Conservation (phyloP, 768 basidiomycete genomes). For the Strobilomyces confusus region DNA sequence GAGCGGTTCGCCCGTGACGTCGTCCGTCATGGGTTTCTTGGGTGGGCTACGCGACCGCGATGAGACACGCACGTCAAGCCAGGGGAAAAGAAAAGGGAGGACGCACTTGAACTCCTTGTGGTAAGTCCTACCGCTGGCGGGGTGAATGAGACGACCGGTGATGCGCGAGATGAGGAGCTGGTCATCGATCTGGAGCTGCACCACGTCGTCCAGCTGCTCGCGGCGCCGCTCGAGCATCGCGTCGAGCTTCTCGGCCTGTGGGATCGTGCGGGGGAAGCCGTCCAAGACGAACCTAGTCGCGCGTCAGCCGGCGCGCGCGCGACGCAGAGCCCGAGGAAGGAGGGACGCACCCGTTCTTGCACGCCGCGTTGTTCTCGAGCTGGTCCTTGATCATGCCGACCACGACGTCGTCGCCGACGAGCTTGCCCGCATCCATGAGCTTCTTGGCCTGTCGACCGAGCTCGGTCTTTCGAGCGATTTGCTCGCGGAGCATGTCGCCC, state of each 20-base stretch:
- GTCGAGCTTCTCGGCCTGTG: constrained; percentile 95
- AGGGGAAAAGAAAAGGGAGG: background rate
- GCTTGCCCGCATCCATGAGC: constrained; percentile 94
- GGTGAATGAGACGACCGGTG: constrained; percentile 93
- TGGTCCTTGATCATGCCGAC: constrained; percentile 97
- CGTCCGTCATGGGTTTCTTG: constrained; percentile 92
- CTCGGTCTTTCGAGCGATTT: constrained; percentile 81
- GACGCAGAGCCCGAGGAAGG: background rate
- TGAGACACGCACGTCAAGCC: constrained; percentile 9
- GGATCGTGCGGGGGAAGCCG: constrained; percentile 98
- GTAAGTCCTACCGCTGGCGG: constrained; percentile 84
- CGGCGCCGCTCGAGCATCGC: constrained; percentile 78
- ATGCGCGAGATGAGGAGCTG: constrained; percentile 95
- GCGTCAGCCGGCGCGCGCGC: background rate
- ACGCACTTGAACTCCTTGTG: constrained; percentile 93
- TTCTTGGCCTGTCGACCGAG: constrained; percentile 93
- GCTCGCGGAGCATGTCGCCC: constrained; percentile 97
- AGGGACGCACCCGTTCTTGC: constrained; percentile 86
- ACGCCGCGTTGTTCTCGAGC: constrained; percentile 85
- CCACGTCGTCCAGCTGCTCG: constrained; percentile 88
- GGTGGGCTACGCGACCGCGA: constrained; percentile 65
- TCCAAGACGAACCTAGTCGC: constrained; percentile 86
- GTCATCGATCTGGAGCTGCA: constrained; percentile 91
- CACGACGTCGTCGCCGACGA: constrained; percentile 95
- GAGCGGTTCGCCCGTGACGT: constrained; percentile 91